Evolutionary conservation across 176 grass and related monocot genomes (phyloP), one percentile per base, ranked within the genome.

Genomic region (Oryza glaberrima): DNA sequence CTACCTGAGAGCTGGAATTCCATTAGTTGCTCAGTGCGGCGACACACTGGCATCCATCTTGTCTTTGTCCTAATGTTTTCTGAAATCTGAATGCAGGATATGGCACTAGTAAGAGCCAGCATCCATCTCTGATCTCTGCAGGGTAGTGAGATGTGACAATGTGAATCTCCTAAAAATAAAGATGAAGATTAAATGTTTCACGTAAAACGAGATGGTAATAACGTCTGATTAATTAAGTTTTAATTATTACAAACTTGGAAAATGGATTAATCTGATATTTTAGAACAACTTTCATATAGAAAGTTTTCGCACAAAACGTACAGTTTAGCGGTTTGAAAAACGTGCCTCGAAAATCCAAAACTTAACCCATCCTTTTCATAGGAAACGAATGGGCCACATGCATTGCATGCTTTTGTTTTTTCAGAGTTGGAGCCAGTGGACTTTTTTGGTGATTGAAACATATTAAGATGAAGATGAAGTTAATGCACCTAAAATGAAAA

Each of bases 61-160:
- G 83, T 58, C 65, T 84, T 84, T 41, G 22, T 77, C 70, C 54
- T 7, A 60, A 41, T 80, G 25, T 79, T 79, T 79, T 20, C 20
- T 34, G 40, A 61, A 56, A 56, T 56, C 17, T 61, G 20, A 79
- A 49, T 72, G 17, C 44, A 67, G 61, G 56, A 67, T 76, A 25
- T 38, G n/a, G 12, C 79, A 73, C 81, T 47, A 25, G 6, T 22
- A 49, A 47, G 11, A 25, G 6, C 51, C 17, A 73, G 22, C 40
- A 41, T 41, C 40, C 40, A 41, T 41, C 40, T 9, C 40, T 0
- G 1, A 48, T 73, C 22, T 63, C 30, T 35, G 1, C 63, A 2
- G 40, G 36, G 23, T 45, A 2, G 9, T n/a, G 54, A 34, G 44
- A 12, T 28, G 28, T 28, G 28, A 28, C 28, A 28, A 11, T 63